phyloP scores from a whole-genome alignment of 2,329 filamentous ascomycete genomes.

The Verticillium dahliae region DNA sequence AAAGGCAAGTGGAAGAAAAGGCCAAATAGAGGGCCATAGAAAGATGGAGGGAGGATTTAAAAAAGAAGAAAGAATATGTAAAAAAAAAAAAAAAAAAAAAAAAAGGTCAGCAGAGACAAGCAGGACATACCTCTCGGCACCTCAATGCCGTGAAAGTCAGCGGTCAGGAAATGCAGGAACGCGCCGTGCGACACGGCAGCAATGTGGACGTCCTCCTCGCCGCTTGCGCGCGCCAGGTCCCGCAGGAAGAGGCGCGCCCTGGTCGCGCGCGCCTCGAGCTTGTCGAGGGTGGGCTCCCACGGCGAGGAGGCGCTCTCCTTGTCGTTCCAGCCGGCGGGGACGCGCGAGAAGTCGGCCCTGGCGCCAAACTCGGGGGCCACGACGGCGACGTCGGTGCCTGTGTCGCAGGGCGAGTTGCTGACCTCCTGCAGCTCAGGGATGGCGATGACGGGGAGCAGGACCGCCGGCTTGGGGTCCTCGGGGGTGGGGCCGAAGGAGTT shows the following conservation, averaged over 20 bases:
- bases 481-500: constrained; percentile 57
- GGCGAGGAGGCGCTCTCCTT: constrained; percentile 43
- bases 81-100: too few relatives aligned
- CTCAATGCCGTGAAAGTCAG: constrained; percentile 65
- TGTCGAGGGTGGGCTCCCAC: constrained; percentile 40
- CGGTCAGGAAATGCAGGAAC: constrained; percentile 77
- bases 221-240: constrained; percentile 36
- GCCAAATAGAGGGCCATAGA: too few relatives aligned
- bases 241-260: constrained; percentile 54
- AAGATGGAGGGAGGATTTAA: too few relatives aligned
- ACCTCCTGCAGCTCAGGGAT: constrained; percentile 77
- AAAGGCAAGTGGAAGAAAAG: background rate
- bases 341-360: constrained; percentile 55
- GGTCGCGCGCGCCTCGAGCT: constrained; percentile 55
- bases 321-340: constrained; percentile 64
- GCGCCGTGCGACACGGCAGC: constrained; percentile 77
- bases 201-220: constrained; percentile 47
- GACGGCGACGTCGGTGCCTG: constrained; percentile 51
- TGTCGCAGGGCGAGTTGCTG: constrained; percentile 68
- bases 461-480: constrained; percentile 20
- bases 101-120: background rate
- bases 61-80: too few relatives aligned
- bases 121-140: constrained; percentile 28
- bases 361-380: constrained; percentile 56
- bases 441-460: constrained; percentile 44